A percentile compares a stretch with the other conserved stretches of the same genome.
Evolutionary conservation across 805 yeast genomes (phyloP).

Genomic region (Allodekkera sacchari): DNA sequence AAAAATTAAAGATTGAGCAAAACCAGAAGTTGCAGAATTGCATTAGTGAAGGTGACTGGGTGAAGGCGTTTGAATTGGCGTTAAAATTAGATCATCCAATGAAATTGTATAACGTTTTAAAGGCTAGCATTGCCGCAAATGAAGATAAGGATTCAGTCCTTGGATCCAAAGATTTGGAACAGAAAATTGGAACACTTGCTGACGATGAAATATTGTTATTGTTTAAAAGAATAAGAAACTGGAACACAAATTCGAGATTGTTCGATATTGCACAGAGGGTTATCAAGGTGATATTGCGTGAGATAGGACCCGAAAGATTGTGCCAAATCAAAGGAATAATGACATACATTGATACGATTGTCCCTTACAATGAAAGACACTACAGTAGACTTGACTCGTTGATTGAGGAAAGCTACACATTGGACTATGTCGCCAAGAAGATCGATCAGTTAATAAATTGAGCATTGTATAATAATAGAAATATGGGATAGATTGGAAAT

Average conservation of each 20-base stretch:
- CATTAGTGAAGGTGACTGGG: conserved; percentile 70
- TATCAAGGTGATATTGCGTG: conserved; percentile 53
- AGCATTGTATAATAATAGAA: background rate
- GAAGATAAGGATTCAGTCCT: conserved; percentile 41
- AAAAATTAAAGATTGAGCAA: conserved; percentile 61
- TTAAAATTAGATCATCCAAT: conserved; percentile 84
- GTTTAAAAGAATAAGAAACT: conserved; percentile 75
- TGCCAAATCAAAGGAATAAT: conserved; percentile 61
- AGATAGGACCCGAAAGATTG: conserved; percentile 46
- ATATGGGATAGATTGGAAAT: background rate
- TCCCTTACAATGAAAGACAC: conserved; percentile 89
- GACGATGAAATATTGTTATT: conserved; percentile 52
- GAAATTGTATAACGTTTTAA: conserved; percentile 73
- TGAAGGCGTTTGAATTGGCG: conserved; percentile 80
- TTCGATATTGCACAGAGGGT: conserved; percentile 76
- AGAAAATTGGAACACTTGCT: conserved; percentile 47
- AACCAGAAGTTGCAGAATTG: conserved; percentile 81
- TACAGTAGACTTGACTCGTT: conserved; percentile 66
- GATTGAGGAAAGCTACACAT: conserved; percentile 74
- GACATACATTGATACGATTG: conserved; percentile 59
- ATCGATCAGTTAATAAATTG: too few relatives aligned
- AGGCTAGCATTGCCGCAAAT: conserved; percentile 44
- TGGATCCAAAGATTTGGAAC: conserved; percentile 56
- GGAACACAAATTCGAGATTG: conserved; percentile 87
- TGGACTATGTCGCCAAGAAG: conserved; percentile 78